Evolutionary conservation across 352 stramenopile genomes (phyloP), one percentile per base, ranked within the genome.

Genomic region (Phytophthora pisi): DNA sequence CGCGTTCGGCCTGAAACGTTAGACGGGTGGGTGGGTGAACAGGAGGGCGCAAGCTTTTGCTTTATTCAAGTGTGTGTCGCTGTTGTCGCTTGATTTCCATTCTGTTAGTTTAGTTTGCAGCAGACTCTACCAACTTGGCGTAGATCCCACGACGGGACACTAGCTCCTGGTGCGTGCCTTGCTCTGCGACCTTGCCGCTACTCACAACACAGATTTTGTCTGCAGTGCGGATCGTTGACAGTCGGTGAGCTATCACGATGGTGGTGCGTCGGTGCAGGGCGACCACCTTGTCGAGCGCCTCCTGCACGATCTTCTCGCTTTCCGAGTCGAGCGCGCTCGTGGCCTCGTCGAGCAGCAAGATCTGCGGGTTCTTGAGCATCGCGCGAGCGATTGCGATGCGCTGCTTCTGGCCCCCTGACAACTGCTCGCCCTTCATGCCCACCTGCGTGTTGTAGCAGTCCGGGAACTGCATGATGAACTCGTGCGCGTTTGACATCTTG

Each of bases 271-370:
- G 34, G 34, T 72, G 52, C 8, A 77, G 60, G 31, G 68, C 42
- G 5, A 77, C 26, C 16, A 77, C 49, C 24, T 66, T 76, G 49
- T 79, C 74, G 5, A 81, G 47, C 15, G 66, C 64, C 8, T 64
- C 62, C 23, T 79, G 74, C 5, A 79, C 74, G 18, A 77, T 52
- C 28, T 71, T 66, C 80, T 98, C 94, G 10, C 82, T 98, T 53
- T 97, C 69, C 34, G 73, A 90, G 68, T 99, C 95, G 3, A 98
- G 66, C 6, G 83, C 91, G 51, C 71, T 88, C 13, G 91, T 97
- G 13, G 88, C 90, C 68, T 97, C 91, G 42, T 83, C 75, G 20
- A 86, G 54, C 4, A 86, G 23, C 46, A 84, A 60, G 40, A 83
- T 79, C 4, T 43, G 49, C 2, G 74, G 75, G 38, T 82, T 74